phyloP scores from a whole-genome alignment of 2,329 filamentous ascomycete species.

The Fusarium sp. region DNA sequence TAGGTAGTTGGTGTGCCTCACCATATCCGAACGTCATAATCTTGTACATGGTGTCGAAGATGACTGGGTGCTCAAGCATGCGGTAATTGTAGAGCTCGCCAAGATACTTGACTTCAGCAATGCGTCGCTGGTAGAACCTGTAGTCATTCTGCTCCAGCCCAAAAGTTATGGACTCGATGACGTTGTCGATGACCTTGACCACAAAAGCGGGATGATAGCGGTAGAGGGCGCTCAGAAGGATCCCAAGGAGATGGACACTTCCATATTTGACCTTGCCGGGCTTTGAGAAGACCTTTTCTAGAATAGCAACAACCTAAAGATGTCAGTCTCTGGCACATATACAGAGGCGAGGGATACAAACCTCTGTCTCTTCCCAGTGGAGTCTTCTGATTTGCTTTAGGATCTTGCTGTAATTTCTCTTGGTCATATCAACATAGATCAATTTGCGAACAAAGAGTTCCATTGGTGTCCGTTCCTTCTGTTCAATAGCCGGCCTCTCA shows the following conservation, averaged over 20 bases:
- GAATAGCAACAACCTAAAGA: constrained; percentile 73
- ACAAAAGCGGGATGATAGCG: constrained; percentile 94
- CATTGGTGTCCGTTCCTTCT: constrained; percentile 94
- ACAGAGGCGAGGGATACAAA: constrained; percentile 48
- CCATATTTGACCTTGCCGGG: constrained; percentile 98
- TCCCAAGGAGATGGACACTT: constrained; percentile 93
- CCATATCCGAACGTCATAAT: constrained; percentile 93
- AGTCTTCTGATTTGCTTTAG: constrained; percentile 94
- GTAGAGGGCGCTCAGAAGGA: constrained; percentile 88
- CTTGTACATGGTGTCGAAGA: constrained; percentile 96
- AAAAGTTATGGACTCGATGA: constrained; percentile 87
- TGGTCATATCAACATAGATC: constrained; percentile 93
- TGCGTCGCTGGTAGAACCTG: constrained; percentile 93
- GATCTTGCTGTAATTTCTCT: constrained; percentile 92
- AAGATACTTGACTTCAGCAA: constrained; percentile 96
- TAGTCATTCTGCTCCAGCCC: constrained; percentile 97
- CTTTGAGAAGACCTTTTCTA: constrained; percentile 95
- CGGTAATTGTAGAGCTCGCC: constrained; percentile 98
- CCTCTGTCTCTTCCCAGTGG: constrained; percentile 95
- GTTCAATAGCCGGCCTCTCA: constrained; percentile 90
- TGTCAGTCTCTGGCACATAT: not conserved
- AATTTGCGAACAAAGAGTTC: constrained; percentile 94
- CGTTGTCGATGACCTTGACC: constrained; percentile 89
- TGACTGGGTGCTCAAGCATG: constrained; percentile 93
- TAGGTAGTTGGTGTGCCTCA: constrained; percentile 47